Evolutionary conservation across 1,284 basidiomycete species (phyloP).

Genomic region (Tilletiopsis washingtonensis): DNA sequence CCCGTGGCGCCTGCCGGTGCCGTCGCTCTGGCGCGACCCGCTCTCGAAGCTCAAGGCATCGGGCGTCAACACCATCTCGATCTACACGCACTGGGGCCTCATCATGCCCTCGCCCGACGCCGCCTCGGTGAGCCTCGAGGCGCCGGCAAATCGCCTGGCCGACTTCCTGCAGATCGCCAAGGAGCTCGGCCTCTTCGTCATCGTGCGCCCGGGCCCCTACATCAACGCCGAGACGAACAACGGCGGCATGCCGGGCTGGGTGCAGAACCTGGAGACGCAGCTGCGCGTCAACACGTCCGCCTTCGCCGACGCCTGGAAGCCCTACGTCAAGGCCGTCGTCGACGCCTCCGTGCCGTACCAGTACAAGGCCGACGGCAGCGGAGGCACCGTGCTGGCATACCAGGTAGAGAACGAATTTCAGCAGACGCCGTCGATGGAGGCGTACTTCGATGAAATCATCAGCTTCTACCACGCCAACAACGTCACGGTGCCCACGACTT

Average conservation of each 20-base stretch:
- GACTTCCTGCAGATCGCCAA: constrained; percentile 56
- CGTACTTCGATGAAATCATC: constrained; percentile 17
- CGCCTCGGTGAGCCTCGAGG: not conserved
- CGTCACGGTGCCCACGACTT: constrained; percentile 27
- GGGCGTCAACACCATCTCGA: constrained; percentile 57
- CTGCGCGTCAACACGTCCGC: constrained; percentile 63
- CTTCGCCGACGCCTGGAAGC: constrained; percentile 62
- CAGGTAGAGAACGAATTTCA: constrained; percentile 46
- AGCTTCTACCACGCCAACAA: constrained; percentile 14
- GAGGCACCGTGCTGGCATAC: constrained; percentile 26
- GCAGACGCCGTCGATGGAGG: constrained; percentile 26
- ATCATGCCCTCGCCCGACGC: constrained; percentile 63
- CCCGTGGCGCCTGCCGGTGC: constrained; percentile 70
- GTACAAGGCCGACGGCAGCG: constrained; percentile 48
- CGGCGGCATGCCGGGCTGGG: constrained; percentile 70
- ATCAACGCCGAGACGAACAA: constrained; percentile 63
- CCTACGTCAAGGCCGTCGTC: constrained; percentile 62
- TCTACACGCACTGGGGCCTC: constrained; percentile 58
- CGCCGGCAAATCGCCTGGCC: constrained; percentile 58
- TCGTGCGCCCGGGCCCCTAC: constrained; percentile 59
- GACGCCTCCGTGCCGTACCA: constrained; percentile 60
- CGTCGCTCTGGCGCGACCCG: constrained; percentile 70
- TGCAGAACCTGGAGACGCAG: constrained; percentile 58
- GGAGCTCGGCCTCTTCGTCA: constrained; percentile 59
- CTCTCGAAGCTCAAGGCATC: constrained; percentile 71